phyloP scores from a whole-genome alignment of 2,329 filamentous ascomycete genomes.

The Alternaria sp. region DNA sequence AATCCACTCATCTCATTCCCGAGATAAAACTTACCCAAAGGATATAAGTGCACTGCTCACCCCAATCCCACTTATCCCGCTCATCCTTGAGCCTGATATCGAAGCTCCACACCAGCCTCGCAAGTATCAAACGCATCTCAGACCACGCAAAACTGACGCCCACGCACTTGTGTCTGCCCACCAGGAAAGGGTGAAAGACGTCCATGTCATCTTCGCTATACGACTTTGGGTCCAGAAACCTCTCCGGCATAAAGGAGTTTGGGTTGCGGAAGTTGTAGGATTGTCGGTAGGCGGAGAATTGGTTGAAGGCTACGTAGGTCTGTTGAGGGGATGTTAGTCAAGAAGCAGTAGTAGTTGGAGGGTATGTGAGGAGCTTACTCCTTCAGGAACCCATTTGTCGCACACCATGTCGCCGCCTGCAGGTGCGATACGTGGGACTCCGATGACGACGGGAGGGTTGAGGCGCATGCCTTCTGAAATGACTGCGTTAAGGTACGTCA shows the following conservation, averaged over 20 bases:
- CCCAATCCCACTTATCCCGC: slow-evolving; percentile 26
- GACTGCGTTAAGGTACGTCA: slow-evolving; percentile 40
- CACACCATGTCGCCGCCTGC: slow-evolving; percentile 29
- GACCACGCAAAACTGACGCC: slow-evolving; percentile 38
- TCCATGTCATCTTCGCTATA: slow-evolving; percentile 28
- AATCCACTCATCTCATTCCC: background rate
- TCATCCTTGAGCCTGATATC: slow-evolving; percentile 31
- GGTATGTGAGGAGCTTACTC: slow-evolving; percentile 15
- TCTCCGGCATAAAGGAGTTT: slow-evolving; percentile 44
- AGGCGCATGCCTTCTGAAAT: slow-evolving; percentile 49
- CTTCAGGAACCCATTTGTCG: slow-evolving; percentile 28
- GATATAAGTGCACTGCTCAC: slow-evolving; percentile 29
- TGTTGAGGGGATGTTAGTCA: background rate
- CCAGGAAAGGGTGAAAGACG: slow-evolving; percentile 33
- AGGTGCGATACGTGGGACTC: slow-evolving; percentile 29
- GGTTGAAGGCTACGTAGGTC: slow-evolving; percentile 40
- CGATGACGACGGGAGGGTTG: slow-evolving; percentile 25
- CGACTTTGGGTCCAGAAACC: slow-evolving; percentile 30
- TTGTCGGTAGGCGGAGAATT: slow-evolving; percentile 35
- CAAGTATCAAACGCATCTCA: slow-evolving; percentile 47
- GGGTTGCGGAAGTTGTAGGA: slow-evolving; percentile 35
- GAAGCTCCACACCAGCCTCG: slow-evolving; percentile 50
- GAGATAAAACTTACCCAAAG: slow-evolving; percentile 21
- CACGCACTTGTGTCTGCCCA: slow-evolving; percentile 37
- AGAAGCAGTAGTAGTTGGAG: background rate